These are phyloP conservation scores for Moesziomyces sp. DNA, from an alignment of 1,284 basidiomycete species.

Conservation along the genomic window DNA sequence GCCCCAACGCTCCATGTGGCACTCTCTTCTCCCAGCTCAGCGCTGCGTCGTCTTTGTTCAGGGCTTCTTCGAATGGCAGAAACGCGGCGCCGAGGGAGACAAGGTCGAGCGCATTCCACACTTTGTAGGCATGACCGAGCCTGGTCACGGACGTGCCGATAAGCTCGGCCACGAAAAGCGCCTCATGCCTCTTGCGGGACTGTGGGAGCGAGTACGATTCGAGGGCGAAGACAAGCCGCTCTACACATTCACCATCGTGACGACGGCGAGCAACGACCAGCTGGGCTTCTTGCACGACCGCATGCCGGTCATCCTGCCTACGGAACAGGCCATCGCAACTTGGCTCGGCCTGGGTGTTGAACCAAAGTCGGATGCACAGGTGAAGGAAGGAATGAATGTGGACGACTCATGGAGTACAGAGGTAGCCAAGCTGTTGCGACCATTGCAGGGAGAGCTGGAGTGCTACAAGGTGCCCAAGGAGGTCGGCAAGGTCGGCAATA, in stretches of 20 bases:
- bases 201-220: conserved; percentile 79
- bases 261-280: conserved; percentile 72
- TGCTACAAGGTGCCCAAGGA: conserved; percentile 91
- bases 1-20: conserved; percentile 43
- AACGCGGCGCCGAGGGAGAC: conserved; percentile 19
- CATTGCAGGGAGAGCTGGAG: conserved; percentile 74
- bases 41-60: conserved; percentile 65
- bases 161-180: conserved; percentile 74
- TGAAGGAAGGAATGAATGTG: conserved; percentile 21
- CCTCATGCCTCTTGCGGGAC: conserved; percentile 85
- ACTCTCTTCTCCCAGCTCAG: conserved; percentile 35
- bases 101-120: conserved; percentile 67
- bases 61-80: conserved; percentile 65
- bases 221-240: conserved; percentile 74
- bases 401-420: conserved; percentile 68
- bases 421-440: conserved; percentile 76
- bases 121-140: conserved; percentile 84
- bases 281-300: conserved; percentile 77
- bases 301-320: conserved; percentile 86
- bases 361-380: conserved; percentile 8
- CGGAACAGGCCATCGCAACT: conserved; percentile 73
- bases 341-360: conserved; percentile 79
- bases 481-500: conserved; percentile 87
- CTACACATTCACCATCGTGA: conserved; percentile 89
- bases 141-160: conserved; percentile 73